Base-by-base conservation (phyloP, 2,329 filamentous ascomycete genomes). In the Neopestalotiopsis sp. region DNA sequence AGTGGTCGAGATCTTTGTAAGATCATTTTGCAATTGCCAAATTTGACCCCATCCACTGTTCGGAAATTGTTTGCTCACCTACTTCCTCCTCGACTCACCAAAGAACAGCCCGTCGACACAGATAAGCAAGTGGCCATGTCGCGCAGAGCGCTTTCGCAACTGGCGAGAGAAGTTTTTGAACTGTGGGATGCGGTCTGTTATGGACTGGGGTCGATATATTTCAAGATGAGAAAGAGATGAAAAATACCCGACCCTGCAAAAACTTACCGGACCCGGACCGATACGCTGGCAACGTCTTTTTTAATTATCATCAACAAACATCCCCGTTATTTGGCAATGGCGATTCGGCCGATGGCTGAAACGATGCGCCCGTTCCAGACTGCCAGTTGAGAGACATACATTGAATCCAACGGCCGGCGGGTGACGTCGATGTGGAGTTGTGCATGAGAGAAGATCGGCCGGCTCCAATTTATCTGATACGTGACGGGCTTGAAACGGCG, bases 101-200 rank as follows among this genome's bases (percentile, higher is more conserved):
- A n/a, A 49, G 34, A 12, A 24, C 61, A n/a, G 13, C 17, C 40
- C 63, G 17, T 5, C 17, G 17, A 20, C 17, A 24, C 45, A 53
- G 45, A 53, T 17, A 53, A n/a, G 20, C 45, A 53, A 20, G n/a
- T 1, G 45, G 32, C 17, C 17, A 67, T 67, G 68, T 59, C 56
- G n/a, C n/a, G 65, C 34, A 49, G 59, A 30, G 34, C 57, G 2
- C 30, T 67, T 28, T 57, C 68, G 4, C 38, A 62, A 20, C n/a
- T 69, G 14, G 13, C 40, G 24, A 45, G 65, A 32, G 68, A 69
- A 57, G 66, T 67, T 17, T 63, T 58, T 28, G 68, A 70, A 49
- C 61, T 70, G 9, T 70, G 68, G 68, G 68, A 70, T 28, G 68
- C 66, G 3, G 53, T 70, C 13, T 45, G 68, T 4, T 12, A 68